phyloP scores from a whole-genome alignment of 495 filamentous ascomycete species.

The Pyronema domesticum region DNA sequence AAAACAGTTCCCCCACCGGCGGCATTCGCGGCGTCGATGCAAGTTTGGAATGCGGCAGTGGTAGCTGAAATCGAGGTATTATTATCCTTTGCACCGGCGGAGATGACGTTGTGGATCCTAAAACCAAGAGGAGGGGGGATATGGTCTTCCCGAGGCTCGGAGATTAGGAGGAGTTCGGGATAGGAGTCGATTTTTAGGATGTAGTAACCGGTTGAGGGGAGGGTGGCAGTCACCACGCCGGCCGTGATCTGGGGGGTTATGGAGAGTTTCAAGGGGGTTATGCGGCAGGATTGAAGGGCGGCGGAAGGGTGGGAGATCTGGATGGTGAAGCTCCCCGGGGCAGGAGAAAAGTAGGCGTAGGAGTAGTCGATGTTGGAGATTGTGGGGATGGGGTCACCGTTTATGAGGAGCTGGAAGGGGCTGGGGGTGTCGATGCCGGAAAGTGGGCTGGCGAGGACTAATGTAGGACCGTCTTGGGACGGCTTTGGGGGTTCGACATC shows the following conservation, averaged over 20 bases:
- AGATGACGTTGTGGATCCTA: neutral
- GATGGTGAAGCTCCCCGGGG: neutral
- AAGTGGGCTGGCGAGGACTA: neutral
- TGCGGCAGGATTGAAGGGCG: neutral
- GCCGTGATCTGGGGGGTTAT: neutral
- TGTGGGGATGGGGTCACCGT: neutral
- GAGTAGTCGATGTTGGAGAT: neutral
- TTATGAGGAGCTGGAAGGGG: neutral
- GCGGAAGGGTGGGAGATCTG: neutral
- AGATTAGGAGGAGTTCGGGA: conserved; percentile 1
- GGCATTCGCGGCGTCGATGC: conserved; percentile 2
- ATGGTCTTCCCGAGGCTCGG: neutral
- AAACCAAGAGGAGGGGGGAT: neutral
- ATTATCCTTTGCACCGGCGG: neutral
- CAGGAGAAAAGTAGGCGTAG: neutral
- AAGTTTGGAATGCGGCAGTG: conserved; percentile 1
- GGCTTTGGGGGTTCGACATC: neutral
- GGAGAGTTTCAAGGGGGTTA: neutral
- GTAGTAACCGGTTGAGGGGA: neutral
- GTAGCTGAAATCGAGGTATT: neutral
- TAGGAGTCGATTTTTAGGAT: neutral
- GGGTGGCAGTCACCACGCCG: neutral
- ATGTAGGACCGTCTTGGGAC: neutral
- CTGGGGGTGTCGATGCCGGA: neutral
- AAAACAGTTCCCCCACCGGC: conserved; percentile 2